Base-by-base conservation (phyloP, 768 basidiomycete genomes). In the Suillus americanus region DNA sequence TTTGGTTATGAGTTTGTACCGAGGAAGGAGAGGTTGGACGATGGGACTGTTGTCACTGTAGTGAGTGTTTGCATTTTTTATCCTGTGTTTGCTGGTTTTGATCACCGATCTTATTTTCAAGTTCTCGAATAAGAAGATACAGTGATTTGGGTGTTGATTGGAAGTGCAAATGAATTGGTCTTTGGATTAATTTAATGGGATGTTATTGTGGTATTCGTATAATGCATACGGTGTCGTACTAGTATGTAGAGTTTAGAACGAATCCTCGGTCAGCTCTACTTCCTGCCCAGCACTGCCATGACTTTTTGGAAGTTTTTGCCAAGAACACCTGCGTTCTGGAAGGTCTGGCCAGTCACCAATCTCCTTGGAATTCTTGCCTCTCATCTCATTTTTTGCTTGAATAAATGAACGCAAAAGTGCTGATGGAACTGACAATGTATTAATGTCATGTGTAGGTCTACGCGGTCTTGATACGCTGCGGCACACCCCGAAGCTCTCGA, bases 41-140 rank as follows among this genome's bases (percentile, higher is more conserved):
- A 87, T 64, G 86, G 85, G 5, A 87, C 85, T 0, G 81, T 85
- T 12, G 81, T 86, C 37, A 84, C 82, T 0, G 65, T 81, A 71
- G 85, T 87, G 60, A 43, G 82, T 77, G n/a, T 12, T 35, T 30
- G 23, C 33, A 12, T 45, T 61, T n/a, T 20, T 43, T 3, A 13
- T 25, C 14, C 23, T 25, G 25, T 41, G 30, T 61, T 10, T 30
- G 10, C 13, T 30, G 20, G 3, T 2, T 25, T 38, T 18, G 33
- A 62, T 65, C n/a, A 65, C 23, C 12, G 10, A n/a, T 41, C 9
- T 57, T 56, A 5, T 48, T 12, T 35, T 14, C 20, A 37, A 63
- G 64, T 65, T 65, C 62, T 65, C 64, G 48, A 61, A 48, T 5
- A 57, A 30, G 23, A 65, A 65, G 35, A 46, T 57, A 14, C 33